A percentile compares a stretch with the other conserved stretches of the same genome.
Conservation (phyloP, 1,139 yeast genomes). For the Geotrichum restrictum region DNA sequence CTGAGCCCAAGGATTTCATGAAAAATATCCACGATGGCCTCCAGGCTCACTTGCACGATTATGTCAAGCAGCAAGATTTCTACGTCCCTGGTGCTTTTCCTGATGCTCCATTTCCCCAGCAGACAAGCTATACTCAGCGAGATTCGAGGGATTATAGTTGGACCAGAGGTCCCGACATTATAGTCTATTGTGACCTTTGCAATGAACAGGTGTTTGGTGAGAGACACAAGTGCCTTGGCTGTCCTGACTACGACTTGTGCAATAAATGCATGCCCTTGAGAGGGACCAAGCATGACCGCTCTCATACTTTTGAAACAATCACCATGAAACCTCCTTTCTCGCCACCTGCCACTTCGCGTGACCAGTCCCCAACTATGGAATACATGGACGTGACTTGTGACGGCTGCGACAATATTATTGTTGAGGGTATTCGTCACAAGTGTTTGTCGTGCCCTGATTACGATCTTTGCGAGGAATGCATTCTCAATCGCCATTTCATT, state of each 20-base stretch:
- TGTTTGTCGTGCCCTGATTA: conserved; percentile 47
- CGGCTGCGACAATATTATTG: conserved; percentile 22
- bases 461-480: conserved; percentile 47
- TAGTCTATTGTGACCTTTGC: conserved; percentile 8
- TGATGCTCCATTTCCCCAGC: too few species aligned
- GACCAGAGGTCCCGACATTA: background rate
- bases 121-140: background rate
- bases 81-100: background rate
- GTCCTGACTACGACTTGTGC: conserved; percentile 9
- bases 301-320: conserved; percentile 2
- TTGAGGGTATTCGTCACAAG: conserved; percentile 44
- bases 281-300: background rate
- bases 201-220: background rate
- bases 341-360: background rate
- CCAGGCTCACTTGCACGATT: background rate
- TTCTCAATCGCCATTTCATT: background rate
- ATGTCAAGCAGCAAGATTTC: background rate
- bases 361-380: background rate
- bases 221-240: background rate
- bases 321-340: background rate
- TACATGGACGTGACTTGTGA: conserved; percentile 17
- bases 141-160: background rate
- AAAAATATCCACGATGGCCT: conserved; percentile 4
- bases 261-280: background rate
- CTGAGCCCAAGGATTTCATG: conserved; percentile 4